These are phyloP conservation scores for Cyclotella kingstonii DNA, from an alignment of 108 stramenopile species.

Conservation along the genomic window DNA sequence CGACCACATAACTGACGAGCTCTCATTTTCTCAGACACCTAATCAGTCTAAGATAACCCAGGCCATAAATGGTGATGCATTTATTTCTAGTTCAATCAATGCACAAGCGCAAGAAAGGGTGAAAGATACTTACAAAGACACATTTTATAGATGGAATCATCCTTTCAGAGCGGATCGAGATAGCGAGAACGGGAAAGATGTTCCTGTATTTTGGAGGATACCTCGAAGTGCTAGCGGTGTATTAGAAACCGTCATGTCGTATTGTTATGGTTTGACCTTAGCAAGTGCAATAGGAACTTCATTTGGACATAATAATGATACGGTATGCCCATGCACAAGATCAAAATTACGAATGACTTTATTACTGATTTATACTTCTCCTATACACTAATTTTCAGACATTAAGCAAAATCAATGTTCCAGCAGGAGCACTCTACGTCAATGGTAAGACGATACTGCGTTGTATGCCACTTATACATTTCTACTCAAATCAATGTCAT, in stretches of 20 bases:
- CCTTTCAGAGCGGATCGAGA: slow-evolving; percentile 6
- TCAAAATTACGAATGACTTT: neutral
- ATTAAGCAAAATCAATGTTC: slow-evolving; percentile 13
- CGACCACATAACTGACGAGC: no score
- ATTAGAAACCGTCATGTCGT: slow-evolving; percentile 28
- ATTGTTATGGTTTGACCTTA: slow-evolving; percentile 31
- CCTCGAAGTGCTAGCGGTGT: slow-evolving; percentile 28
- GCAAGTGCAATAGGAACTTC: slow-evolving; percentile 30
- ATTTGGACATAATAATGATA: slow-evolving; percentile 21
- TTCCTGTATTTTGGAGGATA: slow-evolving; percentile 44
- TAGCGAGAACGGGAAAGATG: slow-evolving; percentile 17
- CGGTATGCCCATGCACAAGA: slow-evolving; percentile 5
- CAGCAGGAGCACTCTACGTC: slow-evolving; percentile 27
- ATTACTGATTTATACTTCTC: neutral
- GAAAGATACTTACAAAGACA: slow-evolving; percentile 24
- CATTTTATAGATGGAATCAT: slow-evolving; percentile 42
- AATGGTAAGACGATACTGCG: slow-evolving; percentile 20
- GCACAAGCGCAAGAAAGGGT: slow-evolving; percentile 15
- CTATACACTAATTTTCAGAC: slow-evolving; percentile 6
- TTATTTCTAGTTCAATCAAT: slow-evolving; percentile 15
- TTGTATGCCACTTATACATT: neutral
- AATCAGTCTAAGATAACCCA: slow-evolving; percentile 8
- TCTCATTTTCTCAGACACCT: no score
- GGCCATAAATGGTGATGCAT: slow-evolving; percentile 14
- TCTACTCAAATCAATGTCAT: neutral